Evolutionary conservation across 805 yeast genomes (phyloP).

Genomic region (Teunomyces cretensis): DNA sequence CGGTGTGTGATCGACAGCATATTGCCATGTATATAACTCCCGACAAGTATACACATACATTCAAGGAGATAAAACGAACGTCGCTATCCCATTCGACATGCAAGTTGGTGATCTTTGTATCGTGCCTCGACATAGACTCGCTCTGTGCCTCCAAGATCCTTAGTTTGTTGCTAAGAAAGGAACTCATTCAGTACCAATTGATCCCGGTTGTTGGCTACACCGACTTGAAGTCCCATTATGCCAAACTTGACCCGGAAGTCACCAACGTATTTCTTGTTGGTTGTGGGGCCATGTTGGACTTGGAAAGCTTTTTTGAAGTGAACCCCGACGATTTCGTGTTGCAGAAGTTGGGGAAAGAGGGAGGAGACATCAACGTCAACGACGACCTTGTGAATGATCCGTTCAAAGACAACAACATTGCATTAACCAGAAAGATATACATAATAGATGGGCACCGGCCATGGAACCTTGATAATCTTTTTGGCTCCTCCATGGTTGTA

Average conservation of each 20-base stretch:
- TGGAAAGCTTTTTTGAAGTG: slow-evolving; percentile 70
- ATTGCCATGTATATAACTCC: slow-evolving; percentile 71
- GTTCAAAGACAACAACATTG: slow-evolving; percentile 13
- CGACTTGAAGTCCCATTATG: slow-evolving; percentile 66
- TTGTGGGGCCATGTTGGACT: slow-evolving; percentile 90
- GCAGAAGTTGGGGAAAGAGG: slow-evolving; percentile 12
- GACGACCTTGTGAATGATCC: slow-evolving; percentile 19
- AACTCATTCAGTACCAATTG: slow-evolving; percentile 81
- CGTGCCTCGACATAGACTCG: slow-evolving; percentile 90
- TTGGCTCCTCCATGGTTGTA: slow-evolving; percentile 72
- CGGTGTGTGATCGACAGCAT: not conserved
- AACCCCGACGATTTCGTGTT: slow-evolving; percentile 52
- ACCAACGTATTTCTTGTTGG: slow-evolving; percentile 79
- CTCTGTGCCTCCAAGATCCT: slow-evolving; percentile 84
- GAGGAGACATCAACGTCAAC: slow-evolving; percentile 19
- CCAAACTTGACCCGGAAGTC: slow-evolving; percentile 68
- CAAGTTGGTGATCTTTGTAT: slow-evolving; percentile 79
- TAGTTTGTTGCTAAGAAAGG: slow-evolving; percentile 68
- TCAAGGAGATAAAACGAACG: slow-evolving; percentile 64
- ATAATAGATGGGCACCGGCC: slow-evolving; percentile 93
- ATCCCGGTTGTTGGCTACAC: slow-evolving; percentile 92
- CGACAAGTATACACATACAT: slow-evolving; percentile 62
- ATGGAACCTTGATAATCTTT: slow-evolving; percentile 91
- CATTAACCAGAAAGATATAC: slow-evolving; percentile 60
- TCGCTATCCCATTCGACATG: slow-evolving; percentile 92